Percentiles rank a stretch among this genome's conserved stretches.
Conservation (phyloP, 495 filamentous ascomycete genomes). For the Daldinia vernicosa region DNA sequence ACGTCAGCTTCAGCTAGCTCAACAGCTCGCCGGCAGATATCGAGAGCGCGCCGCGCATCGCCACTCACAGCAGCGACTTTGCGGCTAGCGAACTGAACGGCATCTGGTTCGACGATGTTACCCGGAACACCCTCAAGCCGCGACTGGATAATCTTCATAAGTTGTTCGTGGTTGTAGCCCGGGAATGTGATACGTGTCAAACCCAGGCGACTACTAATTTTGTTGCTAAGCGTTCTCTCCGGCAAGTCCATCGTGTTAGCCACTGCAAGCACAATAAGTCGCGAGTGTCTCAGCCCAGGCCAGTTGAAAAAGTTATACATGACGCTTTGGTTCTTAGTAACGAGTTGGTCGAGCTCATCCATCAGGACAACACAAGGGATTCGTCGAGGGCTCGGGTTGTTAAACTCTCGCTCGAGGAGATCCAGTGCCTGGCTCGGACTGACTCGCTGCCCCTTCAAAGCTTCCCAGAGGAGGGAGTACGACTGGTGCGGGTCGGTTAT, state of each 20-base stretch:
- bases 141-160: conserved; percentile 97
- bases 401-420: conserved; percentile 91
- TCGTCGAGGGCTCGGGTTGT: conserved; percentile 83
- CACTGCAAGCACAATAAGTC: conserved; percentile 94
- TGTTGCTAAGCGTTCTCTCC: conserved; percentile 95
- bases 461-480: conserved; percentile 96
- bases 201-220: conserved; percentile 92
- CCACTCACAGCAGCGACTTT: conserved; percentile 98
- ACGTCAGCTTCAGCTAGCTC: conserved; percentile 88
- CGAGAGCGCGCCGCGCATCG: conserved; percentile 89
- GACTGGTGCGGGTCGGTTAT: conserved; percentile 97
- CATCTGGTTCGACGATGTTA: conserved; percentile 90
- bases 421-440: conserved; percentile 90
- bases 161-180: conserved; percentile 94
- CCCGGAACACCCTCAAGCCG: conserved; percentile 87
- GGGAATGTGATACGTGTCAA: conserved; percentile 94
- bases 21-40: conserved; percentile 95
- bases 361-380: conserved; percentile 98
- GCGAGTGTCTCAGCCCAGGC: conserved; percentile 90
- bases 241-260: conserved; percentile 99
- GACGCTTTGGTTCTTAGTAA: conserved; percentile 96
- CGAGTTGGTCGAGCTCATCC: conserved; percentile 98
- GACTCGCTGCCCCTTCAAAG: conserved; percentile 90
- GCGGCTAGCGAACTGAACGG: conserved; percentile 92
- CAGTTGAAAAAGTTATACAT: conserved; percentile 99